phyloP scores from a whole-genome alignment of 805 yeast genomes.

The Ogataea nitratoaversa region DNA sequence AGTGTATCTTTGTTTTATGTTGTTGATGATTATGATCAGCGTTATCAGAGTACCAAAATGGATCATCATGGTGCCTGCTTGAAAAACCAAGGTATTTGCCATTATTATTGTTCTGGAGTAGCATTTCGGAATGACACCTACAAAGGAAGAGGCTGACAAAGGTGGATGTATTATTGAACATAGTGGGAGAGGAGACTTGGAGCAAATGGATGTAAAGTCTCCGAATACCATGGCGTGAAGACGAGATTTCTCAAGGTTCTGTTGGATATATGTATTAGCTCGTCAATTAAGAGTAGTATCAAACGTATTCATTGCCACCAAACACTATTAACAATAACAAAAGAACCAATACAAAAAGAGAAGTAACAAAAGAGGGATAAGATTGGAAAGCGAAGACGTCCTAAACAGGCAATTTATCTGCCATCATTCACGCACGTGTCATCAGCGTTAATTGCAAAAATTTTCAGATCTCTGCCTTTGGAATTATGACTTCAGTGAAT shows the following conservation, averaged over 20 bases:
- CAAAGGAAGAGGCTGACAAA: constrained; percentile 23
- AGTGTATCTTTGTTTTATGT: constrained; percentile 80
- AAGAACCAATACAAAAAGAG: background rate
- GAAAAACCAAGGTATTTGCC: constrained; percentile 89
- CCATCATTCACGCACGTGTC: background rate
- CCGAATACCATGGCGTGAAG: constrained; percentile 43
- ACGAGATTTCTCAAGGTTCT: too few species aligned
- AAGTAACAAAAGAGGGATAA: background rate
- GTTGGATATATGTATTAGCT: too few species aligned
- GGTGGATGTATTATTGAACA: constrained; percentile 47
- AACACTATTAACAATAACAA: background rate
- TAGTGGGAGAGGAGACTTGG: constrained; percentile 67
- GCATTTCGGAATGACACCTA: constrained; percentile 71
- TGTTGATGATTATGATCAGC: constrained; percentile 65
- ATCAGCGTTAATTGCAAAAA: background rate
- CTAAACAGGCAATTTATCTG: background rate
- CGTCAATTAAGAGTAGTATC: too few species aligned
- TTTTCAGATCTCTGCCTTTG: background rate
- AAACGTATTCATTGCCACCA: too few species aligned
- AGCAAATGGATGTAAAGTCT: constrained; percentile 58
- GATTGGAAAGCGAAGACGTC: background rate
- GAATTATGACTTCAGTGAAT: too few species aligned
- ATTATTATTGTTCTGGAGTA: constrained; percentile 82
- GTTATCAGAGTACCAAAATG: constrained; percentile 71
- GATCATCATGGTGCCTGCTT: constrained; percentile 81